Evolutionary conservation across 2,329 filamentous ascomycete genomes (phyloP).

Genomic region (Xylariaceae sp.): DNA sequence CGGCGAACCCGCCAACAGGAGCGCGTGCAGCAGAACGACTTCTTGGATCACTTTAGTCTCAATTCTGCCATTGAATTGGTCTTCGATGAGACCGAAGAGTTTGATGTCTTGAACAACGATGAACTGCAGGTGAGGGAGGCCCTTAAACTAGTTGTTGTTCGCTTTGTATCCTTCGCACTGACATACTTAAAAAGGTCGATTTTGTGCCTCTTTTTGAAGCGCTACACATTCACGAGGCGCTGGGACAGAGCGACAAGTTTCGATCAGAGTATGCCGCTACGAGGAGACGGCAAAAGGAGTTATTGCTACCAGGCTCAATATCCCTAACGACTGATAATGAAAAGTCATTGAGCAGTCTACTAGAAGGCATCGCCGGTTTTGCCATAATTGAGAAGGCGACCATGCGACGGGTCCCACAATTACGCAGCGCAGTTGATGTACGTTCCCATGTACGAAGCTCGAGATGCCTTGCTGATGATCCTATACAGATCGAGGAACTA

Average conservation of each 20-base stretch:
- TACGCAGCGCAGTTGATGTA: conserved; percentile 78
- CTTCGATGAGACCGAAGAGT: conserved; percentile 91
- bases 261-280: conserved; percentile 87
- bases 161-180: not conserved
- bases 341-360: conserved; percentile 75
- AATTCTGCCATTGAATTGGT: conserved; percentile 96
- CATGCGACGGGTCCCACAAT: conserved; percentile 76
- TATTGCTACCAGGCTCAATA: conserved; percentile 72
- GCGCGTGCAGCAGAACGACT: conserved; percentile 67
- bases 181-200: conserved; percentile 51
- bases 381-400: conserved; percentile 94
- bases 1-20: conserved; percentile 78
- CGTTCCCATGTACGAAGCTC: conserved; percentile 24
- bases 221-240: conserved; percentile 89
- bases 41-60: conserved; percentile 76
- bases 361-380: conserved; percentile 94
- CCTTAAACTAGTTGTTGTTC: not conserved
- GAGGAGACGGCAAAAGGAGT: conserved; percentile 82
- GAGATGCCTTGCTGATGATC: not conserved
- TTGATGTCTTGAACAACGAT: conserved; percentile 91
- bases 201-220: conserved; percentile 94
- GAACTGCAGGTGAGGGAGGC: conserved; percentile 56
- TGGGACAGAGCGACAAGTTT: conserved; percentile 89
- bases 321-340: conserved; percentile 78
- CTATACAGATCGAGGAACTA: conserved; percentile 75